Percentiles rank a stretch among this genome's conserved stretches.
phyloP scores from a whole-genome alignment of 176 grass and related monocot genomes.

The Lolium multiflorum region DNA sequence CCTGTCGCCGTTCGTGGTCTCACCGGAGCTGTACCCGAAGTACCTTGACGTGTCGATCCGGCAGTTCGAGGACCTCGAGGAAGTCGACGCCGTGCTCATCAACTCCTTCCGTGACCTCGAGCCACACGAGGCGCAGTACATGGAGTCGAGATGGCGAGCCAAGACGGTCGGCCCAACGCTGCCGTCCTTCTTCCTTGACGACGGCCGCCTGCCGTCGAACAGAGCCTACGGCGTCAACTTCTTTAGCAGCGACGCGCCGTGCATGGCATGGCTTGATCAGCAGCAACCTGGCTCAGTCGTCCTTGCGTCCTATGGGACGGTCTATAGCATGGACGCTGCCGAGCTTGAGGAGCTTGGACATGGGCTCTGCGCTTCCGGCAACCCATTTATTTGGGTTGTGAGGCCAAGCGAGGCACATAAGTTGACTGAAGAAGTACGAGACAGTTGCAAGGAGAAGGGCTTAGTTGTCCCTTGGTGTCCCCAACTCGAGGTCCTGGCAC shows the following conservation, averaged over 20 bases:
- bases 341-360: constrained; percentile 45
- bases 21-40: background rate
- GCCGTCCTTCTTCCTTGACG: constrained; percentile 42
- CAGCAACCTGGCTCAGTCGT: constrained; percentile 40
- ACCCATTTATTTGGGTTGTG: constrained; percentile 34
- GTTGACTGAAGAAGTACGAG: background rate
- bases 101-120: constrained; percentile 40
- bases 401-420: background rate
- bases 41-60: background rate
- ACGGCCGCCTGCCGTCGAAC: constrained; percentile 29
- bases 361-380: background rate
- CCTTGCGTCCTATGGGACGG: constrained; percentile 47
- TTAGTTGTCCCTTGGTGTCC: constrained; percentile 31
- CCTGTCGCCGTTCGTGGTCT: constrained; percentile 36
- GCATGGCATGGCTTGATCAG: constrained; percentile 41
- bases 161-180: constrained; percentile 53
- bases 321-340: background rate
- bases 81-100: constrained; percentile 39
- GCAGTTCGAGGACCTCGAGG: constrained; percentile 33
- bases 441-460: background rate
- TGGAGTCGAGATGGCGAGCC: constrained; percentile 31
- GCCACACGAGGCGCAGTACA: constrained; percentile 50
- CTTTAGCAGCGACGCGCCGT: constrained; percentile 4
- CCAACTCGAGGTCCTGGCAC: constrained; percentile 45
- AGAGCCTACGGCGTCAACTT: constrained; percentile 45